A percentile compares a stretch with the other conserved stretches of the same genome.
Conservation (phyloP, 306 rosid genomes). For the Sphenostylis stenocarpa region DNA sequence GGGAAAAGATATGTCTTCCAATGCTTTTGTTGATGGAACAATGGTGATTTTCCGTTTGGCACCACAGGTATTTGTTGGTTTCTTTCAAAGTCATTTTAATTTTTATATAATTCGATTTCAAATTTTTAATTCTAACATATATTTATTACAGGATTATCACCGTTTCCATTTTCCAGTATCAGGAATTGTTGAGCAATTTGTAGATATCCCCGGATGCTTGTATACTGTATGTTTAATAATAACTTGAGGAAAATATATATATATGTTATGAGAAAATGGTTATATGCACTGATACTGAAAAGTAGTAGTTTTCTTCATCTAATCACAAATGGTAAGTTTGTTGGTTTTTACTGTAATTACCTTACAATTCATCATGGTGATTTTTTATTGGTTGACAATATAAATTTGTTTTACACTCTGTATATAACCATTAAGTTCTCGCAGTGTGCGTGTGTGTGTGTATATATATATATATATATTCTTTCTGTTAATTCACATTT, state of each 20-base stretch:
- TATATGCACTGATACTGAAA: too few relatives aligned
- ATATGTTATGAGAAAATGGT: too few relatives aligned
- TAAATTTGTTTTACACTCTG: too few relatives aligned
- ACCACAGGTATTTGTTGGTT: conserved; percentile 72
- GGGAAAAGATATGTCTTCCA: conserved; percentile 65
- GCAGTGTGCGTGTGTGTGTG: too few relatives aligned
- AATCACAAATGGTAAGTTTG: too few relatives aligned
- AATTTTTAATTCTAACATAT: conserved; percentile 8
- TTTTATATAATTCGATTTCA: conserved; percentile 3
- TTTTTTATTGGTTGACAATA: too few relatives aligned
- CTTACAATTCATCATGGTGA: too few relatives aligned
- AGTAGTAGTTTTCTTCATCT: not conserved
- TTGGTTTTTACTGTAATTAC: too few relatives aligned
- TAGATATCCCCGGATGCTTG: conserved; percentile 84
- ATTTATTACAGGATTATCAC: conserved; percentile 85
- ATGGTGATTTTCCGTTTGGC: conserved; percentile 96
- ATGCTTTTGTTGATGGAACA: conserved; percentile 72
- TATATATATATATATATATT: not conserved
- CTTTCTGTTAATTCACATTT: conserved; percentile 13
- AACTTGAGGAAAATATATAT: not conserved
- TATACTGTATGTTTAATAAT: conserved; percentile 67
- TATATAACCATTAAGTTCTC: too few relatives aligned
- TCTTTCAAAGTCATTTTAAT: conserved; percentile 18
- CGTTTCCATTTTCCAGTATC: conserved; percentile 91
- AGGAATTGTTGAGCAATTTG: conserved; percentile 70